phyloP scores from a whole-genome alignment of 2,329 filamentous ascomycete species.

The Fusarium lateritium region DNA sequence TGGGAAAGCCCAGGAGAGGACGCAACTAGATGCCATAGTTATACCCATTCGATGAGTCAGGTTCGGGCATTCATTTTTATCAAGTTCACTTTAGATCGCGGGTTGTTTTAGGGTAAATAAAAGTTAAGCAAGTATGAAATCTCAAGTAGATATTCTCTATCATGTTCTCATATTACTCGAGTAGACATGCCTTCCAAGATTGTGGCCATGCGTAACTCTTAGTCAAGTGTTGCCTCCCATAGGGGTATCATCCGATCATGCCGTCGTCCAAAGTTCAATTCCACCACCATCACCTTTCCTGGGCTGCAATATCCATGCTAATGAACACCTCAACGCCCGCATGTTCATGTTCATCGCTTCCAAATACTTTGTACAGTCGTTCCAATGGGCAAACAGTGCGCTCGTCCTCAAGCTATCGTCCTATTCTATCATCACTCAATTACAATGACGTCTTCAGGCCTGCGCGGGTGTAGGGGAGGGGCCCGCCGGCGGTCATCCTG shows the following conservation, averaged over 20 bases:
- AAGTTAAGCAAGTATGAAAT: conserved; percentile 32
- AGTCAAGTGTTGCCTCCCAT: conserved; percentile 33
- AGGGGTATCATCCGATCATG: conserved; percentile 47
- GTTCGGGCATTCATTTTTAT: conserved; percentile 45
- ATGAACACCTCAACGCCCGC: conserved; percentile 35
- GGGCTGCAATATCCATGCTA: conserved; percentile 20
- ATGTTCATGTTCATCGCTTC: conserved; percentile 5
- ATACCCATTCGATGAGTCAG: conserved; percentile 50
- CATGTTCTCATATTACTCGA: background rate
- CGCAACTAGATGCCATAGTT: conserved; percentile 51
- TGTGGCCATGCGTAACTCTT: background rate
- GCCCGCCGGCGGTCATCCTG: conserved; percentile 34
- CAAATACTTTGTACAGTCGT: conserved; percentile 6
- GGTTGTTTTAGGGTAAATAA: conserved; percentile 38
- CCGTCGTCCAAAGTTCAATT: conserved; percentile 23
- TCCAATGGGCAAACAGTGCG: conserved; percentile 2
- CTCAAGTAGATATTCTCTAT: background rate
- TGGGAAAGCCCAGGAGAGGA: conserved; percentile 60
- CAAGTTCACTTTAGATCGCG: conserved; percentile 39
- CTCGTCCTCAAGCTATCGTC: background rate
- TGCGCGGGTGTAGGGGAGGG: conserved; percentile 41
- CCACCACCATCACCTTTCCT: conserved; percentile 21
- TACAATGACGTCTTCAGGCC: conserved; percentile 51
- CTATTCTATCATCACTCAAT: conserved; percentile 47
- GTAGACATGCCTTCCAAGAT: background rate